Conservation (phyloP, 495 filamentous ascomycete species). For the Penicillium cosmopolitanum region DNA sequence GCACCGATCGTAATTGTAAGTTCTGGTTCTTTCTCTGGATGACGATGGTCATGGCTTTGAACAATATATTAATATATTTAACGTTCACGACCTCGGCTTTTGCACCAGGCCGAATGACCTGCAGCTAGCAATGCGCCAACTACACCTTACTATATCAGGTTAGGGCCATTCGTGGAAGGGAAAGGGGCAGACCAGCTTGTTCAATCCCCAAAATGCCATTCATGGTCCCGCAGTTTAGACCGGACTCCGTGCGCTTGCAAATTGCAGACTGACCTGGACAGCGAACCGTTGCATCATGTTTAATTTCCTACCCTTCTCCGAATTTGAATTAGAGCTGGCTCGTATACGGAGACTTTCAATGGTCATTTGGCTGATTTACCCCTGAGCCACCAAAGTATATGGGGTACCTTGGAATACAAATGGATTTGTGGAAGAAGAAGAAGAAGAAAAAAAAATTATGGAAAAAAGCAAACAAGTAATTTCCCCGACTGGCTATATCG, state of each 20-base stretch:
- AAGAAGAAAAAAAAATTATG: neutral
- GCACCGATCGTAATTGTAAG: no score
- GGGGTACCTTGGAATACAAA: neutral
- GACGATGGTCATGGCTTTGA: no score
- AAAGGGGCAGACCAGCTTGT: neutral
- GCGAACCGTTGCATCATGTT: neutral
- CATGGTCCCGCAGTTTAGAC: neutral
- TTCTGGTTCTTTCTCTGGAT: no score
- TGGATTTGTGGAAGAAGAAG: neutral
- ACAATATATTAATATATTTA: no score
- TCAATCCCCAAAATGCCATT: neutral
- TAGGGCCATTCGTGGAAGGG: neutral
- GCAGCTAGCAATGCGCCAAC: neutral
- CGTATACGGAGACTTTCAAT: no score
- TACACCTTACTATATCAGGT: neutral
- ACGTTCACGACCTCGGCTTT: neutral
- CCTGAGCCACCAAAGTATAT: conserved; percentile 1
- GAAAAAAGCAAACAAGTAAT: neutral
- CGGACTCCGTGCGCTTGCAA: neutral
- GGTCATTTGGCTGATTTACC: neutral
- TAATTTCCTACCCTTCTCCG: neutral
- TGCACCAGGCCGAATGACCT: neutral
- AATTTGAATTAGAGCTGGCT: neutral
- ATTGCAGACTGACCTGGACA: neutral
- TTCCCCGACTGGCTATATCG: neutral